Percentiles rank a stretch among this genome's conserved stretches.
Evolutionary conservation across 1,139 yeast species (phyloP).

Genomic region (Debaryomyces sp.): DNA sequence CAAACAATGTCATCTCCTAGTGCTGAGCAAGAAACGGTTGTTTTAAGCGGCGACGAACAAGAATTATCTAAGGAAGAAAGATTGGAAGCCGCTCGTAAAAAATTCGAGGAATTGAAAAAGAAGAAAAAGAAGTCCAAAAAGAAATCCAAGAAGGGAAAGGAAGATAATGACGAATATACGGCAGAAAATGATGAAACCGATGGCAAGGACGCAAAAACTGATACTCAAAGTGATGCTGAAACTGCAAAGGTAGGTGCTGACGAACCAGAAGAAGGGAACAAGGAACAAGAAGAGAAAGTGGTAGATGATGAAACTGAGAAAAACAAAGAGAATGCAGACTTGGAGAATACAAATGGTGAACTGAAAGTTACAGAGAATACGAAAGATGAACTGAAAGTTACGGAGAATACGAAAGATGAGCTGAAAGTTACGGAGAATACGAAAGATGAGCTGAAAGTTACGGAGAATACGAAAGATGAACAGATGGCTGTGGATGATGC

Average conservation of each 20-base stretch:
- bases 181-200: conserved; percentile 14
- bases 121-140: conserved; percentile 52
- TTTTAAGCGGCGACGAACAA: conserved; percentile 16
- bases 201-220: not conserved
- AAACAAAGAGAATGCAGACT: not conserved
- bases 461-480: not conserved
- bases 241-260: conserved; percentile 14
- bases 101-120: conserved; percentile 65
- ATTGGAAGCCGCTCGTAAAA: conserved; percentile 65
- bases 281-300: conserved; percentile 6
- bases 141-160: conserved; percentile 25
- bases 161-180: conserved; percentile 9
- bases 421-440: not conserved
- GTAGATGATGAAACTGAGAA: conserved; percentile 13
- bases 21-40: not conserved
- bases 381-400: not conserved
- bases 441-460: not conserved
- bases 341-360: not conserved
- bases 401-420: not conserved
- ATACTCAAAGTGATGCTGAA: conserved; percentile 8
- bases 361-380: not conserved
- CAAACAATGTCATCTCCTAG: conserved; percentile 5
- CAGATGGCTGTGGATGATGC: not conserved
- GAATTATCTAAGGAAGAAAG: conserved; percentile 54
- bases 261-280: conserved; percentile 10